Evolutionary conservation across 2,329 filamentous ascomycete genomes (phyloP).

Genomic region (Aschersonia sp.): DNA sequence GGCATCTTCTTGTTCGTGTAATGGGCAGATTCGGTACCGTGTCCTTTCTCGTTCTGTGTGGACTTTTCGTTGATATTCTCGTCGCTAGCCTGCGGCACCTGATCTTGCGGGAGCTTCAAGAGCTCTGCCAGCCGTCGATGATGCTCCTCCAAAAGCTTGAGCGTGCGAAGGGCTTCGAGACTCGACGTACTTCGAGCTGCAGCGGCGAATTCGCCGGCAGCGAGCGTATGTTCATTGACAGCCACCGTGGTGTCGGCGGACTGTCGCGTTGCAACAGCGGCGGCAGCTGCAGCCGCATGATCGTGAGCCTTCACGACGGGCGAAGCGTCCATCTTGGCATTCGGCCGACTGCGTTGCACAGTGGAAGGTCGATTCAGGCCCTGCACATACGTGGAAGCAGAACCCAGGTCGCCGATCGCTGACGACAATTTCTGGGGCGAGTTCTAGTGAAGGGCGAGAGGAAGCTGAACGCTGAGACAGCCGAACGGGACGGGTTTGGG

Average conservation of each 20-base stretch:
- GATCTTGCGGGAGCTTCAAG: conserved; percentile 51
- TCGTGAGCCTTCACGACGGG: conserved; percentile 57
- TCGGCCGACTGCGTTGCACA: neutral
- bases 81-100: conserved; percentile 18
- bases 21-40: neutral
- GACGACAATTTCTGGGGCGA: no score
- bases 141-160: conserved; percentile 75
- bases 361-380: no score
- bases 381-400: no score
- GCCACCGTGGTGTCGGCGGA: conserved; percentile 66
- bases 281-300: conserved; percentile 73
- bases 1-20: conserved; percentile 10
- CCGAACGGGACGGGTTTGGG: no score
- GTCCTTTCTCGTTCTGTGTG: conserved; percentile 13
- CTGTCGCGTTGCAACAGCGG: conserved; percentile 63
- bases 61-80: conserved; percentile 8
- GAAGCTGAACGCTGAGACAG: no score
- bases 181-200: conserved; percentile 59
- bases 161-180: conserved; percentile 64
- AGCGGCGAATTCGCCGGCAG: conserved; percentile 76
- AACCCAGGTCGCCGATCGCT: no score
- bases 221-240: conserved; percentile 74
- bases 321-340: conserved; percentile 19
- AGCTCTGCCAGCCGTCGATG: conserved; percentile 73
- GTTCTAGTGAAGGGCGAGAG: no score